These are phyloP conservation scores for Blepharisma stoltei DNA, from an alignment of 73 alveolate genomes.

Conservation along the genomic window DNA sequence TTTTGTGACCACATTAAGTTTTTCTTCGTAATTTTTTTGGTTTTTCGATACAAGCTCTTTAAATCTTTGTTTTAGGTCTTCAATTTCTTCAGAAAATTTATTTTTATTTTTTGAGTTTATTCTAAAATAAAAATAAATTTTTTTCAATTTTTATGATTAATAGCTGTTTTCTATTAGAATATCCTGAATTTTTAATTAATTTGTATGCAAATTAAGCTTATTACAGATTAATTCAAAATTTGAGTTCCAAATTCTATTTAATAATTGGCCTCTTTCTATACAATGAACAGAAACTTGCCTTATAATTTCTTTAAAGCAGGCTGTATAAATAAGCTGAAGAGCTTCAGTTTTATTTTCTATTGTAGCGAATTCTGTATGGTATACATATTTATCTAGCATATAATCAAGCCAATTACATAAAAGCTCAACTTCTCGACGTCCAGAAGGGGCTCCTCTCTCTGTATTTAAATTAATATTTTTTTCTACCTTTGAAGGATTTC, in stretches of 20 bases:
- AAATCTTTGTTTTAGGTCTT: no score
- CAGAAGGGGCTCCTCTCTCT: slow-evolving; percentile 9
- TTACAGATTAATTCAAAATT: slow-evolving; percentile 27
- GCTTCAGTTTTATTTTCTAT: neutral
- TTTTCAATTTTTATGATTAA: no score
- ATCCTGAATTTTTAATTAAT: no score
- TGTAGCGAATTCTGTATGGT: neutral
- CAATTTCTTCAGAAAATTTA: no score
- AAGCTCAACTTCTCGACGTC: slow-evolving; percentile 16
- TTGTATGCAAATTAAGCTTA: no score
- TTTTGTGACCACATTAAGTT: no score
- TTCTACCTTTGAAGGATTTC: neutral
- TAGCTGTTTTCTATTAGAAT: no score
- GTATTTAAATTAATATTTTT: neutral
- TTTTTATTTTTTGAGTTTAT: no score
- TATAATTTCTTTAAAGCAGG: slow-evolving; percentile 25
- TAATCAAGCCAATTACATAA: neutral
- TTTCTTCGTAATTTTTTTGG: no score
- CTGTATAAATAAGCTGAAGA: slow-evolving; percentile 28
- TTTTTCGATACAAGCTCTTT: no score
- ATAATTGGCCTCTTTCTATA: slow-evolving; percentile 32
- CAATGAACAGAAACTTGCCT: slow-evolving; percentile 34
- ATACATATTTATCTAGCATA: neutral
- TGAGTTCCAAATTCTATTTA: slow-evolving; percentile 36
- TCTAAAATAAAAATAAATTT: no score